A percentile compares a stretch with the other conserved stretches of the same genome.
Conservation (phyloP, 179 eudicot genomes). For the Amaranthus tricolor region DNA sequence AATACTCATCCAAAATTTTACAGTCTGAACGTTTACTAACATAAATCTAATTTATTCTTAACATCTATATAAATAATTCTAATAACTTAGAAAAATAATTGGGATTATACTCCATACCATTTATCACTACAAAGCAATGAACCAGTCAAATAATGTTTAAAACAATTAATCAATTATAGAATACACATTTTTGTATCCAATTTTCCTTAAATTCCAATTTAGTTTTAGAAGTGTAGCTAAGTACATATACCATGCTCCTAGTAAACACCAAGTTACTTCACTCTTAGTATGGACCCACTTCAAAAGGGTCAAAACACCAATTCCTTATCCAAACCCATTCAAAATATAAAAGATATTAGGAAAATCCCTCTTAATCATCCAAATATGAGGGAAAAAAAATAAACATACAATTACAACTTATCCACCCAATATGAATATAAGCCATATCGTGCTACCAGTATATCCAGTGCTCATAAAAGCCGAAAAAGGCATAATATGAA, state of each 20-base stretch:
- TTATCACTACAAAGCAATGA: no score
- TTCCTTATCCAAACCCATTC: not conserved
- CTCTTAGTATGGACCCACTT: constrained; percentile 13
- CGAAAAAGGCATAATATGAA: no score
- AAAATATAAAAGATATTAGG: not conserved
- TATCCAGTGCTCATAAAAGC: not conserved
- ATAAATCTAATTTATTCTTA: no score
- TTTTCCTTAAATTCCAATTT: not conserved
- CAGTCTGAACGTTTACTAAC: no score
- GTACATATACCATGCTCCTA: not conserved
- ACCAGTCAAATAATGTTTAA: no score
- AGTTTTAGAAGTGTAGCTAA: not conserved
- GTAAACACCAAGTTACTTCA: not conserved
- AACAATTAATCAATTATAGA: no score
- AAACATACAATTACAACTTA: not conserved
- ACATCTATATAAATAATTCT: no score
- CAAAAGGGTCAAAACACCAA: constrained; percentile 15
- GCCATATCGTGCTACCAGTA: constrained; percentile 2
- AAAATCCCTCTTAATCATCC: not conserved
- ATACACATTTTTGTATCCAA: not conserved
- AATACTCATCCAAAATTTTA: no score
- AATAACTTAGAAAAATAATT: no score
- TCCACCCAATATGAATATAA: constrained; percentile 9
- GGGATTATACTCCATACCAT: no score
- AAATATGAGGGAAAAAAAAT: not conserved